Conservation (phyloP, 2,329 filamentous ascomycete species). For the Cephalotrichum gorgonifer region DNA sequence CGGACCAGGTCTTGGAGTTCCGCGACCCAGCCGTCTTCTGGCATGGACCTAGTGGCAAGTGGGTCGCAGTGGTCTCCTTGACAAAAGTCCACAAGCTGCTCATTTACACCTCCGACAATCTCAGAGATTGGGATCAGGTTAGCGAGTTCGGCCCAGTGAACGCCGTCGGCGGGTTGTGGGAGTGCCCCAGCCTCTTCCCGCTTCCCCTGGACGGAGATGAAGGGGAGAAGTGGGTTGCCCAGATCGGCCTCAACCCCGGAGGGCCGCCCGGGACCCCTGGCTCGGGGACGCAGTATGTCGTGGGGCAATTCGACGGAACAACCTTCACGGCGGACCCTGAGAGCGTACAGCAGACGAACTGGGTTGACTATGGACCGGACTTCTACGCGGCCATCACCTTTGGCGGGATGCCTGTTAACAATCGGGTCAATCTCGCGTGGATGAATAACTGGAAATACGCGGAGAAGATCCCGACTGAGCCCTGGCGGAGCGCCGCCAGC, state of each 20-base stretch:
- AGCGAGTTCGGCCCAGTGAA: slow-evolving; percentile 3
- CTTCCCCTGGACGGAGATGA: not conserved
- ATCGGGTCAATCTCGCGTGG: slow-evolving; percentile 5
- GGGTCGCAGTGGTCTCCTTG: slow-evolving; percentile 2
- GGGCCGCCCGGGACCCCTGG: slow-evolving; percentile 3
- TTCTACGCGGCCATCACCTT: slow-evolving; percentile 5
- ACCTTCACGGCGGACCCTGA: slow-evolving; percentile 1
- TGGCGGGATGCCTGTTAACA: not conserved
- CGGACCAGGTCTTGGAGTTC: not conserved
- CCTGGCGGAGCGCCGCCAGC: slow-evolving; percentile 4
- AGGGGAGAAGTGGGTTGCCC: not conserved
- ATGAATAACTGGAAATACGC: slow-evolving; percentile 7
- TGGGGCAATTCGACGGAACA: slow-evolving; percentile 5
- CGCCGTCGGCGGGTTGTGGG: slow-evolving; percentile 4
- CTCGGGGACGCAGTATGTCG: slow-evolving; percentile 3
- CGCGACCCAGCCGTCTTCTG: slow-evolving; percentile 5
- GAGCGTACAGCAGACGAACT: slow-evolving; percentile 4
- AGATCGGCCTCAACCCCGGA: slow-evolving; percentile 6
- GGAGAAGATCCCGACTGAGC: slow-evolving; percentile 2
- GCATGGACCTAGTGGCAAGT: slow-evolving; percentile 1
- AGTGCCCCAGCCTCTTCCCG: slow-evolving; percentile 6
- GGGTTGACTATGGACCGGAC: not conserved
- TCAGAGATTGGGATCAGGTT: slow-evolving; percentile 1
- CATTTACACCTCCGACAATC: slow-evolving; percentile 5
- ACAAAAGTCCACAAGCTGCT: slow-evolving; percentile 2